phyloP scores from a whole-genome alignment of 768 basidiomycete species.

The Coprinellus micaceus region DNA sequence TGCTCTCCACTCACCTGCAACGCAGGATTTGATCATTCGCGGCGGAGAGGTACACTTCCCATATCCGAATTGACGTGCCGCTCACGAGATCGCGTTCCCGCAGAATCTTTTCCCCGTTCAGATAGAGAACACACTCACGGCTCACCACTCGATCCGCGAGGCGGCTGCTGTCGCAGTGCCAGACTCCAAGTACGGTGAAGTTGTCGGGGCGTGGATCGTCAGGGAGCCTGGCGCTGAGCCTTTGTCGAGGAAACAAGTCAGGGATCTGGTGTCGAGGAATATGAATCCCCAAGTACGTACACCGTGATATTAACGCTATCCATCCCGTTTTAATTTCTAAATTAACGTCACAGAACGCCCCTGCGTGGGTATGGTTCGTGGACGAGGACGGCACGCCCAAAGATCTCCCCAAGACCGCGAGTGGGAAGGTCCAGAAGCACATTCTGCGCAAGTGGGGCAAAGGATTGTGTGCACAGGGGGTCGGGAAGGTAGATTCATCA shows the following conservation, averaged over 20 bases:
- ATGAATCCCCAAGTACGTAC: constrained; percentile 78
- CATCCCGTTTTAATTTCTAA: too few relatives aligned
- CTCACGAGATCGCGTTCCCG: too few relatives aligned
- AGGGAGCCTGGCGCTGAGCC: constrained; percentile 36
- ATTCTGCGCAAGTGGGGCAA: constrained; percentile 67
- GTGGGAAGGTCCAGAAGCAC: constrained; percentile 86
- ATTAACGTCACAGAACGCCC: too few relatives aligned
- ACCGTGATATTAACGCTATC: not conserved
- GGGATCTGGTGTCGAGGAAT: constrained; percentile 44
- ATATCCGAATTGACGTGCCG: too few relatives aligned
- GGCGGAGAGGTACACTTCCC: constrained; percentile 73
- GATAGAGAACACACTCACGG: constrained; percentile 72
- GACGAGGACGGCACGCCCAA: constrained; percentile 56
- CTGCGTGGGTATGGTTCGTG: constrained; percentile 80
- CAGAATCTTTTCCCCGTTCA: constrained; percentile 83
- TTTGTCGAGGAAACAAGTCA: constrained; percentile 50
- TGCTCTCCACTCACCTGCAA: constrained; percentile 18
- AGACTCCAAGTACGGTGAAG: constrained; percentile 66
- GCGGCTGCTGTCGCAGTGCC: constrained; percentile 74
- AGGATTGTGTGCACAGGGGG: constrained; percentile 41
- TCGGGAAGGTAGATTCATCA: constrained; percentile 32
- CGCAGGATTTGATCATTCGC: constrained; percentile 85
- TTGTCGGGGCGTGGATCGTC: constrained; percentile 77
- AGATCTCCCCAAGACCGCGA: constrained; percentile 81
- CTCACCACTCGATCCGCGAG: constrained; percentile 57